phyloP scores from a whole-genome alignment of 352 stramenopile genomes.

The Aphanomyces invadans region DNA sequence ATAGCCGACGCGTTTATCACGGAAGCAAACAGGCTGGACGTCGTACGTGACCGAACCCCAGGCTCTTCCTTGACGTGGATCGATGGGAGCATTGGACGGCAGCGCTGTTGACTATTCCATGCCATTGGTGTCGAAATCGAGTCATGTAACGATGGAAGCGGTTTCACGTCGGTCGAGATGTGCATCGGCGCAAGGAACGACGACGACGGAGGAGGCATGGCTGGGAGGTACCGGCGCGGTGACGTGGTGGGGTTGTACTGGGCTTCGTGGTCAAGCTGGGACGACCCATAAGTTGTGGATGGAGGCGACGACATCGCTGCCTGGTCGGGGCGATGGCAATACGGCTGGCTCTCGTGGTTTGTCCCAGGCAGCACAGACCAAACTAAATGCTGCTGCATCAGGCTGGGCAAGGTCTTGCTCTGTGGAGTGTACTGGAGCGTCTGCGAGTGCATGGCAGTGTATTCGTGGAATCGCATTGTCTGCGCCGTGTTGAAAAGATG shows the following conservation, averaged over 20 bases:
- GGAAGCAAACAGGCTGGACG: neutral
- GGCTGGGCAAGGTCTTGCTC: neutral
- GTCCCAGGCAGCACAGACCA: neutral
- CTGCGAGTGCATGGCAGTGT: neutral
- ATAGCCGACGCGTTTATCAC: constrained; percentile 8
- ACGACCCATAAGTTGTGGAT: neutral
- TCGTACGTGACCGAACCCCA: neutral
- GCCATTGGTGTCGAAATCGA: neutral
- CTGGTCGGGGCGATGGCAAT: neutral
- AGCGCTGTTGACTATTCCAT: neutral
- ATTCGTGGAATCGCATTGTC: neutral
- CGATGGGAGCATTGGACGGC: neutral
- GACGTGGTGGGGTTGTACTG: neutral
- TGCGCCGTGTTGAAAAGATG: neutral
- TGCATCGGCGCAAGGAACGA: neutral
- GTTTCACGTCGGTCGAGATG: neutral
- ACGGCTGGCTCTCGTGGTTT: neutral
- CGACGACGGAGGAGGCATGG: neutral
- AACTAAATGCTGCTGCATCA: neutral
- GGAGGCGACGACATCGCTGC: neutral
- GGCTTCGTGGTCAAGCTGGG: neutral
- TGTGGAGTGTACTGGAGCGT: neutral
- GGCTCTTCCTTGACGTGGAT: constrained; percentile 13
- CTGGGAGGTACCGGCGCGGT: neutral
- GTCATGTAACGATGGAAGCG: neutral